Evolutionary conservation across 495 filamentous ascomycete genomes (phyloP).

Genomic region (Bacidia gigantensis): DNA sequence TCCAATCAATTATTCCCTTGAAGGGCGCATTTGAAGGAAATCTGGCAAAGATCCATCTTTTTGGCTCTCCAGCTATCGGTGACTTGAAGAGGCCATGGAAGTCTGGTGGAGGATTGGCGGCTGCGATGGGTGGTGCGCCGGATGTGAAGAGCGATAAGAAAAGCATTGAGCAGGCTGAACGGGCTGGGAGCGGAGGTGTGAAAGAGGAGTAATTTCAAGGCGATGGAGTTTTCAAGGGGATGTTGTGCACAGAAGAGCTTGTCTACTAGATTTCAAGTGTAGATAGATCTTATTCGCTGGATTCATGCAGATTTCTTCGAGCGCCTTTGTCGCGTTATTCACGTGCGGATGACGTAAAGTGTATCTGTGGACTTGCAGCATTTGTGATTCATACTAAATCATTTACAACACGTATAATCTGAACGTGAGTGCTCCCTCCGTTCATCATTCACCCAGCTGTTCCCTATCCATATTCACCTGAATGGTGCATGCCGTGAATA

Average conservation of each 20-base stretch:
- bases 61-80: constrained; percentile 77
- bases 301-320: too few relatives aligned
- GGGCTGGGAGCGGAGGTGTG: constrained; percentile 68
- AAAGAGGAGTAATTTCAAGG: constrained; percentile 59
- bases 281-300: not conserved
- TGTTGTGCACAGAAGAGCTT: not conserved
- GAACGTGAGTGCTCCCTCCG: too few relatives aligned
- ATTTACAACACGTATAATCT: too few relatives aligned
- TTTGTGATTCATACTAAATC: too few relatives aligned
- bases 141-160: constrained; percentile 92
- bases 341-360: too few relatives aligned
- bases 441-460: not conserved
- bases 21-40: constrained; percentile 92
- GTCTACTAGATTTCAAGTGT: not conserved
- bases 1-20: constrained; percentile 95
- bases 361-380: too few relatives aligned
- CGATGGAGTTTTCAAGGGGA: not conserved
- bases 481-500: constrained; percentile 1
- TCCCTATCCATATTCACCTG: not conserved
- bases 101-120: constrained; percentile 52
- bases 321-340: too few relatives aligned
- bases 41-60: constrained; percentile 85
- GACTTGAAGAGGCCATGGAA: constrained; percentile 96
- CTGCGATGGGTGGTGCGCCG: constrained; percentile 35
- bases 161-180: constrained; percentile 76